Percentiles rank a stretch among this genome's conserved stretches.
Conservation (phyloP, 148 eudicot species). For the Fagopyrum esculentum region DNA sequence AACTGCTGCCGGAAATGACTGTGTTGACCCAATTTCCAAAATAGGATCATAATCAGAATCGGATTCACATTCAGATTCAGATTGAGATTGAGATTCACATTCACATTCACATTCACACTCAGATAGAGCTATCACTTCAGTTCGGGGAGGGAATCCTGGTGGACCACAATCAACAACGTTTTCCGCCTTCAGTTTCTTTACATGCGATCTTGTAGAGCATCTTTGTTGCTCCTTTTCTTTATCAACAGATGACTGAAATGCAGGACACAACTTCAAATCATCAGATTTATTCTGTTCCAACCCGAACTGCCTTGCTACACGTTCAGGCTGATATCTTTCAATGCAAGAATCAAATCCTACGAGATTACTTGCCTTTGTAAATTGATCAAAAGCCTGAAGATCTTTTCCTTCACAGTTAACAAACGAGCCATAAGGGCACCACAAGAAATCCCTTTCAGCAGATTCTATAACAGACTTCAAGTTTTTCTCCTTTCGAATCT, state of each 20-base stretch:
- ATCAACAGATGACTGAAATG: too few relatives aligned
- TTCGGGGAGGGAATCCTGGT: background rate
- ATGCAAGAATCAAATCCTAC: conserved; percentile 33
- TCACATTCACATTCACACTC: background rate
- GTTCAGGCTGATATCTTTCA: conserved; percentile 40
- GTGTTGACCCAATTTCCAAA: background rate
- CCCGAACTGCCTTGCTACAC: conserved; percentile 50
- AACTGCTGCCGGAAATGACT: background rate
- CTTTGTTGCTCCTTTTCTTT: too few relatives aligned
- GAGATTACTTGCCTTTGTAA: conserved; percentile 29
- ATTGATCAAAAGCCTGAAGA: conserved; percentile 24
- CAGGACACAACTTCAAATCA: too few relatives aligned
- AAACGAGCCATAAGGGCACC: conserved; percentile 37
- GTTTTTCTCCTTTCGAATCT: background rate
- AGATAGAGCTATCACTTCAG: background rate
- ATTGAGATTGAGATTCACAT: too few relatives aligned
- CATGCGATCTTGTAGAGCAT: background rate
- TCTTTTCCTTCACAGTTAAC: background rate
- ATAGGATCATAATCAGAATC: background rate
- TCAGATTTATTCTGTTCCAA: conserved; percentile 29
- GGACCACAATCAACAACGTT: background rate
- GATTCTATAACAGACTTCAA: conserved; percentile 12
- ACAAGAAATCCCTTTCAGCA: conserved; percentile 16
- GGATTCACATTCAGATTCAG: background rate
- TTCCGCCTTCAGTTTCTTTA: background rate